Percentiles rank a stretch among this genome's conserved stretches.
Evolutionary conservation across 1,284 basidiomycete species (phyloP).

Genomic region (Coniferiporia weirii): DNA sequence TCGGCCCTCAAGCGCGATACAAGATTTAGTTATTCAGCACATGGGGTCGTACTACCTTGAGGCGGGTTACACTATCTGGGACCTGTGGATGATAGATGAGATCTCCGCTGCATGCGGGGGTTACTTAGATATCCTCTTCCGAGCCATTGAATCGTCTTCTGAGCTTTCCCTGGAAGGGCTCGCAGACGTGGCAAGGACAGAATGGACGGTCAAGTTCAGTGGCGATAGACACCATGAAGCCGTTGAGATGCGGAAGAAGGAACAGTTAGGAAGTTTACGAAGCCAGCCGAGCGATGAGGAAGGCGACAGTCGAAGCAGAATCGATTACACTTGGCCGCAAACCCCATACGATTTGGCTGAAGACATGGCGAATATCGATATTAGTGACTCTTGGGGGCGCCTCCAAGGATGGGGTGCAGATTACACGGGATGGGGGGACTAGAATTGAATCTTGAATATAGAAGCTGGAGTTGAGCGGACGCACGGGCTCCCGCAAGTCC

Average conservation of each 20-base stretch:
- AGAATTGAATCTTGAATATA: background rate
- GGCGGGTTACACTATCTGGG: slow-evolving; percentile 13
- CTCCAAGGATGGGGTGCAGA: background rate
- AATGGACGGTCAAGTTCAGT: slow-evolving; percentile 13
- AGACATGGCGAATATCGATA: background rate
- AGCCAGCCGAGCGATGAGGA: background rate
- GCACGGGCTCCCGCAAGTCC: no score
- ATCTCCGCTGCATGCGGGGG: slow-evolving; percentile 15
- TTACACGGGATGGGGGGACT: background rate
- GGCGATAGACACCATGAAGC: slow-evolving; percentile 10
- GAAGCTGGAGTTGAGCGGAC: background rate
- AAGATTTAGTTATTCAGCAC: background rate
- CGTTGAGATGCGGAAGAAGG: background rate
- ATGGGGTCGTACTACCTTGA: slow-evolving; percentile 11
- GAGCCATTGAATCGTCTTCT: background rate
- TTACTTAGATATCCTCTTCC: slow-evolving; percentile 7
- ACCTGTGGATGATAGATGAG: slow-evolving; percentile 12
- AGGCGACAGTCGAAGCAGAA: background rate
- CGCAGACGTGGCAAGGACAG: background rate
- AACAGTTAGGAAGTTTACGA: background rate
- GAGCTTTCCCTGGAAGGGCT: background rate
- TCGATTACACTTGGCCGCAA: background rate
- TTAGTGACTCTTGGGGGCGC: background rate
- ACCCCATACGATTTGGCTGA: background rate
- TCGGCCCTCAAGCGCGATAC: slow-evolving; percentile 27